Conservation (phyloP, 805 yeast genomes). For the Myxozyma geophila region DNA sequence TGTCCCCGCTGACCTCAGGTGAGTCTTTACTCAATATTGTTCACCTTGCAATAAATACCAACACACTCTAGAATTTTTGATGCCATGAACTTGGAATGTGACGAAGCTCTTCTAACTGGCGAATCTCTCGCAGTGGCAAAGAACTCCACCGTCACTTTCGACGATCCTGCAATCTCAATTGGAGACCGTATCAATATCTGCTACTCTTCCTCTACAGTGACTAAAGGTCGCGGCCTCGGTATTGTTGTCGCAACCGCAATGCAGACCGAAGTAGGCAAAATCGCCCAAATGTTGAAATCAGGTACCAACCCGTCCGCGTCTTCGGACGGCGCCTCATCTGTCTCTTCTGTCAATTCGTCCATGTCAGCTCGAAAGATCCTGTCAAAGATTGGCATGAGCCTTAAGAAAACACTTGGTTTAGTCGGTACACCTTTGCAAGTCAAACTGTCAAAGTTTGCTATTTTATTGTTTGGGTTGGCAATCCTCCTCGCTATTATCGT, state of each 20-base stretch:
- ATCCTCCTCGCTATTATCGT: slow-evolving; percentile 83
- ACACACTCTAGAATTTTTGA: slow-evolving; percentile 52
- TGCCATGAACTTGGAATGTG: slow-evolving; percentile 68
- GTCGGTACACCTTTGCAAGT: slow-evolving; percentile 82
- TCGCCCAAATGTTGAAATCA: slow-evolving; percentile 51
- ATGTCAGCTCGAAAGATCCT: not conserved
- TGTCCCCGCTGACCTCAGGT: slow-evolving; percentile 69
- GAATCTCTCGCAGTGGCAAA: slow-evolving; percentile 68
- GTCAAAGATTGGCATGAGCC: not conserved
- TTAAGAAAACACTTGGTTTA: slow-evolving; percentile 31
- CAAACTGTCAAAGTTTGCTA: slow-evolving; percentile 76
- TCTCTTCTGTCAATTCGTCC: not conserved
- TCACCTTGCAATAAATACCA: not conserved
- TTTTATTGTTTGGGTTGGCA: slow-evolving; percentile 71
- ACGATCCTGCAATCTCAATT: slow-evolving; percentile 54
- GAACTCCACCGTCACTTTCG: slow-evolving; percentile 51
- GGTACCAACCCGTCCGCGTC: not conserved
- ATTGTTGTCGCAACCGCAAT: slow-evolving; percentile 69
- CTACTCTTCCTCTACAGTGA: slow-evolving; percentile 66
- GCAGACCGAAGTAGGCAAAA: slow-evolving; percentile 72
- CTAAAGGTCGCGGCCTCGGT: slow-evolving; percentile 79
- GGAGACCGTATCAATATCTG: slow-evolving; percentile 78
- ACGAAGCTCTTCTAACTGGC: slow-evolving; percentile 69
- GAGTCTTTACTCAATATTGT: not conserved
- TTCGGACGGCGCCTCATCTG: slow-evolving; percentile 14